Base-by-base conservation (phyloP, 768 basidiomycete genomes). In the Tulasnella sp. region DNA sequence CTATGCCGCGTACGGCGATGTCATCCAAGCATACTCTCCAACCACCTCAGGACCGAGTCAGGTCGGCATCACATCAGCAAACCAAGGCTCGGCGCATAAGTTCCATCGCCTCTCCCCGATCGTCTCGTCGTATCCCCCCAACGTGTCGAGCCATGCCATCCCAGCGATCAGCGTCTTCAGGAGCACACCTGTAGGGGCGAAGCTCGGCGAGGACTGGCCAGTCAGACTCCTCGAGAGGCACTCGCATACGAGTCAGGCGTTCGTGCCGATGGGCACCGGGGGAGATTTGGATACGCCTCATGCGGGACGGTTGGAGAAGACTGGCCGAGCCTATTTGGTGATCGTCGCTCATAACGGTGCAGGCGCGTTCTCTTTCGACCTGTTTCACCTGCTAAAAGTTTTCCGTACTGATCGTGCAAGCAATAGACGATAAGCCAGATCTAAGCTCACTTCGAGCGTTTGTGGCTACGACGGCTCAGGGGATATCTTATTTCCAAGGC, bases 61-160 rank as follows among this genome's bases (percentile, higher is more conserved):
- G 8, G 78, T 80, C 41, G 82, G 79, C 65, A 78, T 90, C 54
- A 91, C 91, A 2, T 73, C 78, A 17, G 92, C 91, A 27, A 98
- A 98, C 70, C 84, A 80, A 63, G 92, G 89, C 43, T 89, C 91
- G 2, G 96, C 96, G 0, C 77, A 71, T 65, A 99, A 99, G 71
- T 97, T 87, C 73, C 92, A 98, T 74, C 88, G 92, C 68, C 78
- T 98, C 34, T 79, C 89, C 2, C 74, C 83, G n/a, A 72, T 89
- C 29, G 71, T 73, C 11, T 77, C 79, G 2, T 80, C 79, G 4
- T 96, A 93, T 70, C 80, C 86, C 0, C 65, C 70, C 1, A 77
- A 70, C 11, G 62, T 72, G 2, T 74, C 73, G 22, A n/a, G 45
- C 0, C 34, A 11, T 1, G 90, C 84, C 2, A 80, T 80, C 1